A percentile compares a stretch with the other conserved stretches of the same genome.
Evolutionary conservation across 805 yeast species (phyloP).

Genomic region (Candida pseudofarinosa): DNA sequence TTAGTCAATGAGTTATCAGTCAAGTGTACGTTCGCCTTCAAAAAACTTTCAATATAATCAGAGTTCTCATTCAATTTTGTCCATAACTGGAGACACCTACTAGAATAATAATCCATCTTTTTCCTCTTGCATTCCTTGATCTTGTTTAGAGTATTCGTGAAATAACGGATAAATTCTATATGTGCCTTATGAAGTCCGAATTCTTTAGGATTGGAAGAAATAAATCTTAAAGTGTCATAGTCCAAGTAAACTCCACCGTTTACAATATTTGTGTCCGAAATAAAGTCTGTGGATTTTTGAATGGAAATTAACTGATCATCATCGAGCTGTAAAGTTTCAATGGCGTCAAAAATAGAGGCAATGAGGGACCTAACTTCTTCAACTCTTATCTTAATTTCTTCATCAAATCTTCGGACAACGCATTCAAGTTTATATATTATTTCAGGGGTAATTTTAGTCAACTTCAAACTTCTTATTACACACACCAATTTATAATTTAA

Average conservation of each 20-base stretch:
- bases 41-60: slow-evolving; percentile 38
- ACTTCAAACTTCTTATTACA: slow-evolving; percentile 30
- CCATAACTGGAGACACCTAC: slow-evolving; percentile 53
- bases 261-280: slow-evolving; percentile 11
- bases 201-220: slow-evolving; percentile 32
- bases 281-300: slow-evolving; percentile 17
- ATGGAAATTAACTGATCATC: slow-evolving; percentile 30
- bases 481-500: slow-evolving; percentile 34
- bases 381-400: slow-evolving; percentile 21
- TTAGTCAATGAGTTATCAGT: slow-evolving; percentile 45
- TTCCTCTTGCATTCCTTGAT: slow-evolving; percentile 32
- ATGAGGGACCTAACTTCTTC: slow-evolving; percentile 21
- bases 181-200: slow-evolving; percentile 38
- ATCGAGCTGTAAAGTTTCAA: slow-evolving; percentile 23
- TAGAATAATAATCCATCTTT: slow-evolving; percentile 30
- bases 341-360: slow-evolving; percentile 20
- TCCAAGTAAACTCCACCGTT: slow-evolving; percentile 31
- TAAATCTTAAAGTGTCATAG: slow-evolving; percentile 33
- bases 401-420: slow-evolving; percentile 24
- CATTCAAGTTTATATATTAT: slow-evolving; percentile 16
- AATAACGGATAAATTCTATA: slow-evolving; percentile 25
- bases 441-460: slow-evolving; percentile 35
- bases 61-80: slow-evolving; percentile 47
- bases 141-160: slow-evolving; percentile 26
- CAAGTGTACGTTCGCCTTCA: slow-evolving; percentile 43